Evolutionary conservation across 305 asterid genomes (phyloP).

Genomic region (Fraxinus dipetala): DNA sequence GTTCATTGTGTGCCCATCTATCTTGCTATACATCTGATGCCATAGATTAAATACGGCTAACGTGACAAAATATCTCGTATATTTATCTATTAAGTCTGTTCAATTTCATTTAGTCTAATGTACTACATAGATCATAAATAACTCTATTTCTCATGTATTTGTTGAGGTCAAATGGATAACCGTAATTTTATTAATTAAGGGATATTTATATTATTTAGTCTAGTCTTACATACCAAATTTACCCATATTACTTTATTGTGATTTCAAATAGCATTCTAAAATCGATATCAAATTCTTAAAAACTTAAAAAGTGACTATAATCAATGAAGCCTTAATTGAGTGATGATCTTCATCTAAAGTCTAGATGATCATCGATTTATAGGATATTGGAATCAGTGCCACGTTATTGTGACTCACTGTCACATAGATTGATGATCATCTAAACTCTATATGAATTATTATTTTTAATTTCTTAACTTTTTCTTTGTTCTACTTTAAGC

Average conservation of each 20-base stretch:
- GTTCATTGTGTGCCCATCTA: not conserved
- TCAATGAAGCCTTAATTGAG: not conserved
- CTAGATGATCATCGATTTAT: not conserved
- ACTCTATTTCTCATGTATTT: not conserved
- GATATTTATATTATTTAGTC: not conserved
- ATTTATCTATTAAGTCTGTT: not conserved
- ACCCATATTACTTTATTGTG: not conserved
- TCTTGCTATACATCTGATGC: not conserved
- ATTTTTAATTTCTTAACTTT: not conserved
- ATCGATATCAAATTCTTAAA: not conserved
- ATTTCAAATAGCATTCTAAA: not conserved
- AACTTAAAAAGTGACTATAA: not conserved
- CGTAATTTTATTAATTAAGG: not conserved
- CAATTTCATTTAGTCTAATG: not conserved
- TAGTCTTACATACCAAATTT: not conserved
- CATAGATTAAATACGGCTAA: not conserved
- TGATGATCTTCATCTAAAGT: not conserved
- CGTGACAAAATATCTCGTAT: not conserved
- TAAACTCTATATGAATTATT: not conserved
- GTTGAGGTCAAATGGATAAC: not conserved
- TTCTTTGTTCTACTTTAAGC: not conserved
- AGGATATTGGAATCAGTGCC: not conserved
- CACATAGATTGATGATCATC: not conserved
- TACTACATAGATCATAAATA: not conserved
- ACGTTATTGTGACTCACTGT: not conserved